Base-by-base conservation (phyloP, 768 basidiomycete genomes). In the Candolleomyces efflorescens region DNA sequence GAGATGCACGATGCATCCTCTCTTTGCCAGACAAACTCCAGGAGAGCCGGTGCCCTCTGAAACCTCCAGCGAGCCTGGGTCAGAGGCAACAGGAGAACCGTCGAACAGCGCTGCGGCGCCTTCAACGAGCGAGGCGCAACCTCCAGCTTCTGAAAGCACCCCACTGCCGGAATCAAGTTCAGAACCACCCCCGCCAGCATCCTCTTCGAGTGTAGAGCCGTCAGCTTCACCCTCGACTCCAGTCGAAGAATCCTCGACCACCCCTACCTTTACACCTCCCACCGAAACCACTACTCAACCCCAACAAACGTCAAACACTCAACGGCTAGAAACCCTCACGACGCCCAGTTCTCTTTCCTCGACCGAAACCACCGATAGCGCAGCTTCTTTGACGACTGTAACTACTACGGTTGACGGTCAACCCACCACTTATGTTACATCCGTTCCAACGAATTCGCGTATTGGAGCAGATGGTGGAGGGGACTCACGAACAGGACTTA, bases 401-500 rank as follows among this genome's bases (percentile, higher is more conserved):
- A 18, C 18, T 15, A 43, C 41, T 43, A 15, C 41, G 13, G 15
- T 43, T 18, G 13, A 43, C 12, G 41, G 41, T 15, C 41, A 3
- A 3, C 41, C 18, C 41, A 43, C 41, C 15, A 43, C 41, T 15
- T 43, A 43, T 18, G 18, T 18, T 18, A 15, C 41, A 18, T 5
- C 41, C 41, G 5, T 43, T 18, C 41, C 41, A 15, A 43, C 41
- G 3, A 5, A 4, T 18, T 15, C 15, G 15, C 41, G 41, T 18
- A 4, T 18, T 18, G 15, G 15, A 15, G 18, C 15, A 15, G 12
- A 43, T 18, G 15, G 15, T 3, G 27, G 27, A 9, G 27, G 27
- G 4, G 27, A 20, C 11, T 20, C 6, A 50, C 55, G 60, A 2
- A 58, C 60, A 11, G 58, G 53, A 44, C 59, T 65, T 1, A 67